Conservation (phyloP, 148 eudicot species). For the Tetragonia tetragonoides region DNA sequence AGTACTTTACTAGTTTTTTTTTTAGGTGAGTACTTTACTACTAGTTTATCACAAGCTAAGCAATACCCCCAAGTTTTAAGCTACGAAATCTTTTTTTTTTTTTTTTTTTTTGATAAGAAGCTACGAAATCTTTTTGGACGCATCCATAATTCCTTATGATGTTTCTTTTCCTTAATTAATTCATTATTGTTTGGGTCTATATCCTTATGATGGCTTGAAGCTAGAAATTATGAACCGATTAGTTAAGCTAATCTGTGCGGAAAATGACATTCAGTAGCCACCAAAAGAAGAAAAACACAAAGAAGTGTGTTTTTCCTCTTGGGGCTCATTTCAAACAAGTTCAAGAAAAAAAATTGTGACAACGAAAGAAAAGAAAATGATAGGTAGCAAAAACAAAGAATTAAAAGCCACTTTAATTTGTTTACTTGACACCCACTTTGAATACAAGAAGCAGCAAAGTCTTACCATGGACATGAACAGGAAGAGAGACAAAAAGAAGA, state of each 20-base stretch:
- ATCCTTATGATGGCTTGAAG: too few relatives aligned
- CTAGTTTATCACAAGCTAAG: too few relatives aligned
- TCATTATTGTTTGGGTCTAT: too few relatives aligned
- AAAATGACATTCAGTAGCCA: neutral
- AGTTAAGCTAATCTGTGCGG: neutral
- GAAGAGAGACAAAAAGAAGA: constrained; percentile 46
- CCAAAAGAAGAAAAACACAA: neutral
- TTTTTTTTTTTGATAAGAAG: too few relatives aligned
- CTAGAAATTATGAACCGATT: too few relatives aligned
- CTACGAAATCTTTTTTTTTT: too few relatives aligned
- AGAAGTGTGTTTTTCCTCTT: neutral
- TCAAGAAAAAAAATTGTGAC: neutral
- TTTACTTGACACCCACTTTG: neutral
- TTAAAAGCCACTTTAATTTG: neutral
- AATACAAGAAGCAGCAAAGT: constrained; percentile 9
- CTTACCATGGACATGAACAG: constrained; percentile 47
- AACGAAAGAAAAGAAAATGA: neutral
- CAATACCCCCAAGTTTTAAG: too few relatives aligned
- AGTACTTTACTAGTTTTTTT: too few relatives aligned
- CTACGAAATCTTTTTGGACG: too few relatives aligned
- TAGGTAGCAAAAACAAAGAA: neutral
- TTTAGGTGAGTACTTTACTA: too few relatives aligned
- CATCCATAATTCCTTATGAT: too few relatives aligned
- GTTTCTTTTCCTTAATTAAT: too few relatives aligned
- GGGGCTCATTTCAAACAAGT: constrained; percentile 3